Conservation (phyloP, 768 basidiomycete species). For the Lentinula aciculospora region DNA sequence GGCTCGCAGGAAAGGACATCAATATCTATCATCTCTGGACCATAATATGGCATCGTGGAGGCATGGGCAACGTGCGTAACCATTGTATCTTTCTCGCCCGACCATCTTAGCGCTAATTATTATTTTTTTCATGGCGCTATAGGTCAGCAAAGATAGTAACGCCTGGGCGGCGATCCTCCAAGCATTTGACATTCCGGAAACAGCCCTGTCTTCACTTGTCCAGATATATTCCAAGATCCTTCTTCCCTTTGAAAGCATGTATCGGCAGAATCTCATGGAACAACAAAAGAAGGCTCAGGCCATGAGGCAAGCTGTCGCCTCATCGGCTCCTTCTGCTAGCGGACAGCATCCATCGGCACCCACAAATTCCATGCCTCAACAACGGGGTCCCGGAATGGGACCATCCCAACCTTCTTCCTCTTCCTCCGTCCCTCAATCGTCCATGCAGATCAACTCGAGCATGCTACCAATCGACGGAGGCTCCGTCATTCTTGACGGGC, state of each 20-base stretch:
- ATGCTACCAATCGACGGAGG: neutral
- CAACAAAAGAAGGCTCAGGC: constrained; percentile 51
- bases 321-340: constrained; percentile 18
- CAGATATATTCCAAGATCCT: constrained; percentile 61
- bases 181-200: constrained; percentile 56
- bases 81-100: constrained; percentile 11
- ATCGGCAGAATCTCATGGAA: constrained; percentile 56
- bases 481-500: neutral
- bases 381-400: constrained; percentile 4
- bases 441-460: constrained; percentile 8
- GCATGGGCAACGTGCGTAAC: constrained; percentile 49
- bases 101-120: neutral
- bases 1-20: constrained; percentile 68
- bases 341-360: constrained; percentile 16
- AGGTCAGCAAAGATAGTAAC: neutral
- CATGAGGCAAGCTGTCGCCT: constrained; percentile 30
- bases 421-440: neutral
- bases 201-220: neutral
- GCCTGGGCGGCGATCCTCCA: constrained; percentile 27
- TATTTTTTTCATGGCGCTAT: neutral
- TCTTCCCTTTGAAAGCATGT: constrained; percentile 67
- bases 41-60: constrained; percentile 55
- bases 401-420: constrained; percentile 4
- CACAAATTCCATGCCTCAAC: neutral
- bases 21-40: constrained; percentile 74